These are phyloP conservation scores for Calamus simplicifolius DNA, from an alignment of 176 grass and related monocot species.

Conservation along the genomic window DNA sequence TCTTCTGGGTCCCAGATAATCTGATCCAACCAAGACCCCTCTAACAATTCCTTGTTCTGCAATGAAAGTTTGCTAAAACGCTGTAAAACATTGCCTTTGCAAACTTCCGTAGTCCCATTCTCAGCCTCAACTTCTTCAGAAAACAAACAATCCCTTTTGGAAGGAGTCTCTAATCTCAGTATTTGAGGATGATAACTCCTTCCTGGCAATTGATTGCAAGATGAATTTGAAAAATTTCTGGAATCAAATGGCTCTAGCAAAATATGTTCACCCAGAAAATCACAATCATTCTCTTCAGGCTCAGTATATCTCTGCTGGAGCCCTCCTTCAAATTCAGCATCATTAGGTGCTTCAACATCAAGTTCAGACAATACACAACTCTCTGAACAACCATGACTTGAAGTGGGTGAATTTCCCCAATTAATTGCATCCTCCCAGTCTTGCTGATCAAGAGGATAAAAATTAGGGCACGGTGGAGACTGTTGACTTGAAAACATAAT, in stretches of 20 bases:
- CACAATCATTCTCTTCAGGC: slow-evolving; percentile 21
- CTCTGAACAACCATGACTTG: slow-evolving; percentile 34
- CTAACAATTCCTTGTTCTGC: slow-evolving; percentile 70
- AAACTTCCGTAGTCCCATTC: slow-evolving; percentile 23
- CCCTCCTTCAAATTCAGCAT: slow-evolving; percentile 28
- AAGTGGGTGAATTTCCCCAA: slow-evolving; percentile 86
- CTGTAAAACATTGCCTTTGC: slow-evolving; percentile 29
- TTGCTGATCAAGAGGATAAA: slow-evolving; percentile 89
- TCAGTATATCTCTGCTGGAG: slow-evolving; percentile 8
- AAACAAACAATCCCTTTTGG: slow-evolving; percentile 24
- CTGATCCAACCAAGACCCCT: slow-evolving; percentile 79
- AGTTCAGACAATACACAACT: slow-evolving; percentile 58
- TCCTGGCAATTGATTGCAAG: slow-evolving; percentile 21
- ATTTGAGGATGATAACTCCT: slow-evolving; percentile 13
- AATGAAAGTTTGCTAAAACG: slow-evolving; percentile 55
- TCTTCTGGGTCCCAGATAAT: slow-evolving; percentile 77
- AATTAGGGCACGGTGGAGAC: slow-evolving; percentile 61
- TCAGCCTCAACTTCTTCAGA: slow-evolving; percentile 21
- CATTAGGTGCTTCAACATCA: slow-evolving; percentile 25
- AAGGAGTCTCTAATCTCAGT: slow-evolving; percentile 20
- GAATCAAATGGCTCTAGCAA: slow-evolving; percentile 26
- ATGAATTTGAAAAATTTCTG: slow-evolving; percentile 38
- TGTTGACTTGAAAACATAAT: slow-evolving; percentile 21
- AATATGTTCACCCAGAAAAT: slow-evolving; percentile 15
- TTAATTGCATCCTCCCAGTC: slow-evolving; percentile 88